These are phyloP conservation scores for Neurospora africana DNA, from an alignment of 495 filamentous ascomycete species.

Conservation along the genomic window DNA sequence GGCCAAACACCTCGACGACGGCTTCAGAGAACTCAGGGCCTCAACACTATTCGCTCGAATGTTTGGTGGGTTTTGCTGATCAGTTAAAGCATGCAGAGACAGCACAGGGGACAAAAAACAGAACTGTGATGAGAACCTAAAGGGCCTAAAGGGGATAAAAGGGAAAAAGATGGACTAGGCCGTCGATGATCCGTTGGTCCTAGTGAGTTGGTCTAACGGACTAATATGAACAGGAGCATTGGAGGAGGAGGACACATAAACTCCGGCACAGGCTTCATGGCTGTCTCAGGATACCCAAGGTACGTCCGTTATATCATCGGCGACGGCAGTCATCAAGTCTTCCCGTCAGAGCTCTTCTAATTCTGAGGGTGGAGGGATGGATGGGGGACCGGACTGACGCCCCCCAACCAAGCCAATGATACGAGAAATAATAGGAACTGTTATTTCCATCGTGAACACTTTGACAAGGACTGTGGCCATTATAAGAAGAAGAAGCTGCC, in stretches of 20 bases:
- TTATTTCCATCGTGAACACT: neutral
- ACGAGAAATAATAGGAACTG: constrained; percentile 7
- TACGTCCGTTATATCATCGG: constrained; percentile 9
- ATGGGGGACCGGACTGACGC: neutral
- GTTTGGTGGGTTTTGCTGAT: neutral
- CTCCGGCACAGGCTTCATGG: neutral
- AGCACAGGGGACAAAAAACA: neutral
- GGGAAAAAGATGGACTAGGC: neutral
- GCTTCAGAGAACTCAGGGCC: neutral
- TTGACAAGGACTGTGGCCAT: neutral
- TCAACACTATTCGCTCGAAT: neutral
- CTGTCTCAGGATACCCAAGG: constrained; percentile 18
- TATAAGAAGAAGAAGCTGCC: neutral
- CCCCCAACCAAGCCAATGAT: constrained; percentile 8
- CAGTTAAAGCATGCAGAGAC: neutral
- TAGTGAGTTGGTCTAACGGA: neutral
- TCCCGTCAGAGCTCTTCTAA: neutral
- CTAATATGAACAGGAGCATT: neutral
- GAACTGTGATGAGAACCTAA: neutral
- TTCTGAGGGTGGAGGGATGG: neutral
- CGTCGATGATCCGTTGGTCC: neutral
- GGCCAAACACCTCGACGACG: neutral
- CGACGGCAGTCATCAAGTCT: neutral
- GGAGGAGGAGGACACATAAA: neutral
- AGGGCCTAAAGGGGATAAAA: neutral